A percentile compares a stretch with the other conserved stretches of the same genome.
phyloP scores from a whole-genome alignment of 441 rosid species.

The Raphanus hybrid region DNA sequence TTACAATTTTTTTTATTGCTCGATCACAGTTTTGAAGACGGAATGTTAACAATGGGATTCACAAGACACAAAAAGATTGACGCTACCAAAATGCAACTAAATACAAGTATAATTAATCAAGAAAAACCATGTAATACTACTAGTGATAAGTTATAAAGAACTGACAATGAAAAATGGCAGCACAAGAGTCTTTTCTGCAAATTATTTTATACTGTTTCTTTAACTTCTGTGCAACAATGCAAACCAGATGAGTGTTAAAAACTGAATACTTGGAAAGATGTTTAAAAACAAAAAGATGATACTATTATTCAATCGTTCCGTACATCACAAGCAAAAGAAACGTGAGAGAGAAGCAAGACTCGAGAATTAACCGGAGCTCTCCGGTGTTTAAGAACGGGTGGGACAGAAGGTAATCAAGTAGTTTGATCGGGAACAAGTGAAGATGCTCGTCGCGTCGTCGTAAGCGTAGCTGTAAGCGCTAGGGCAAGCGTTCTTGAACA shows the following conservation, averaged over 20 bases:
- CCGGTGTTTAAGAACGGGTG: not conserved
- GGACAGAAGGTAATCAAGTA: not conserved
- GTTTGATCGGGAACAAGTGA: not conserved
- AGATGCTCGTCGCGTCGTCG: not conserved
- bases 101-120: not conserved
- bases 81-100: not conserved
- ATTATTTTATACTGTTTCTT: constrained; percentile 13
- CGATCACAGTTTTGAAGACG: too few species aligned
- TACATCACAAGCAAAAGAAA: not conserved
- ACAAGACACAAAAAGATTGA: not conserved
- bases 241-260: constrained; percentile 12
- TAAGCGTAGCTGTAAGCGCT: not conserved
- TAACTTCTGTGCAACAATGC: constrained; percentile 8
- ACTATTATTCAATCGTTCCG: not conserved
- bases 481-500: not conserved
- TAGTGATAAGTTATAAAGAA: not conserved
- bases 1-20: not conserved
- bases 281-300: not conserved
- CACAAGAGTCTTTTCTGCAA: not conserved
- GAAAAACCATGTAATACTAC: not conserved
- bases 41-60: not conserved
- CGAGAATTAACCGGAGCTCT: too few species aligned
- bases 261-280: not conserved
- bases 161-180: constrained; percentile 1
- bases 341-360: not conserved